Evolutionary conservation across 352 stramenopile species (phyloP), one percentile per base, ranked within the genome.

Genomic region (Phytophthora fragariae): DNA sequence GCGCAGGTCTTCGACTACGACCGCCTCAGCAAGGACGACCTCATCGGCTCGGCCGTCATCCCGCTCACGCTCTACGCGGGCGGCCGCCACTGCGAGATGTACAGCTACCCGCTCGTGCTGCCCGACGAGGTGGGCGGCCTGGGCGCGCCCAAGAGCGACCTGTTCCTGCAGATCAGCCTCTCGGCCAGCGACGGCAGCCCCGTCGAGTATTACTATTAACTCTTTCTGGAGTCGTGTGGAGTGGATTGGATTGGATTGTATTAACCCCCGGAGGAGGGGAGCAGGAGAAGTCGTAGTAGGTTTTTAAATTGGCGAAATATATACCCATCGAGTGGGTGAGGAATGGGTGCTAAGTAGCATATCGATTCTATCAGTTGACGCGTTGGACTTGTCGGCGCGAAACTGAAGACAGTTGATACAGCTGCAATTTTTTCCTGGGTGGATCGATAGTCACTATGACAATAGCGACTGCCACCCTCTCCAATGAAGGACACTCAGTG

Each of bases 1-100:
- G 82, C 88, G 39, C 75, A 91, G 19, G 88, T 94, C 33, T 93
- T 81, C 70, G 84, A 94, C 76, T 86, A 94, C 79, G 86, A 92
- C 61, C 76, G 79, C 17, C 80, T 91, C 35, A 82, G 68, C n/a
- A 73, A 77, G 41, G 88, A 93, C 68, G 86, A 95, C 66, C 76
- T 95, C 55, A 85, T 95, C 53, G 88, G 86, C 52, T 90, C 83
- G 59, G 86, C 86, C 8, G 71, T 90, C 11, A 87, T 93, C 33
- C 86, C 86, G 24, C 73, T 93, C 24, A 75, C 81, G 57, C 81
- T 93, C 15, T 93, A 82, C 66, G 77, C 83, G 10, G 86, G 83
- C 50, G 64, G 78, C 9, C 81, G 86, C 12, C 84, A 93, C 68
- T 74, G 74, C 59, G 81, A 91, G 50, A 79, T 92, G 62, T 92